Evolutionary conservation across 768 basidiomycete species (phyloP).

Genomic region (Mycena maculata): DNA sequence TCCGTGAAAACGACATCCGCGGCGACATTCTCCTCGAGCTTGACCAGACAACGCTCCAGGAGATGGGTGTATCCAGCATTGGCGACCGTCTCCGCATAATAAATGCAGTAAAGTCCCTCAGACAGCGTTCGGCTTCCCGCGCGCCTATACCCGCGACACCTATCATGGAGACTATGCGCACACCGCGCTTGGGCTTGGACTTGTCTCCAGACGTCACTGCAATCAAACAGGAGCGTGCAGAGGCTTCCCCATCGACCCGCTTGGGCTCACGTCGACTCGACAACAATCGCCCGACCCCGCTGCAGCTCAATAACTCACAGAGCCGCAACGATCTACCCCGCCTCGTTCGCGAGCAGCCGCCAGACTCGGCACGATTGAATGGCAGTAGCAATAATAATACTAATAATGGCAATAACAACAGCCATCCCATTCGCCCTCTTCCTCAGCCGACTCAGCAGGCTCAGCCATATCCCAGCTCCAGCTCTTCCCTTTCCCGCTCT

Average conservation of each 20-base stretch:
- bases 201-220: constrained; percentile 24
- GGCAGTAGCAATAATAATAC: constrained; percentile 6
- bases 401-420: not conserved
- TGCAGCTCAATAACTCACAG: constrained; percentile 72
- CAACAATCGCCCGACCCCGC: constrained; percentile 79
- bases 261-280: constrained; percentile 62
- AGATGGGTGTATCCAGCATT: constrained; percentile 90
- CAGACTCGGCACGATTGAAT: constrained; percentile 64
- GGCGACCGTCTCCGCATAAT: constrained; percentile 92
- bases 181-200: constrained; percentile 33
- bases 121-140: constrained; percentile 63
- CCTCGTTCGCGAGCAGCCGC: constrained; percentile 70
- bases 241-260: constrained; percentile 44
- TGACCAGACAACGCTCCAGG: constrained; percentile 87
- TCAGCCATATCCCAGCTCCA: constrained; percentile 46
- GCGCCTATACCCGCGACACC: constrained; percentile 32
- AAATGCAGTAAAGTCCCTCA: constrained; percentile 83
- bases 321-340: constrained; percentile 76
- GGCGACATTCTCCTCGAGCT: constrained; percentile 93
- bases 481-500: constrained; percentile 54
- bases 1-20: constrained; percentile 89
- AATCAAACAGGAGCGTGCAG: constrained; percentile 34
- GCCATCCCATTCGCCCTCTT: constrained; percentile 56
- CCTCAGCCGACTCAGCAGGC: constrained; percentile 58
- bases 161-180: constrained; percentile 29